These are phyloP conservation scores for Austroboletus eburneus DNA, from an alignment of 768 basidiomycete species.

Conservation along the genomic window DNA sequence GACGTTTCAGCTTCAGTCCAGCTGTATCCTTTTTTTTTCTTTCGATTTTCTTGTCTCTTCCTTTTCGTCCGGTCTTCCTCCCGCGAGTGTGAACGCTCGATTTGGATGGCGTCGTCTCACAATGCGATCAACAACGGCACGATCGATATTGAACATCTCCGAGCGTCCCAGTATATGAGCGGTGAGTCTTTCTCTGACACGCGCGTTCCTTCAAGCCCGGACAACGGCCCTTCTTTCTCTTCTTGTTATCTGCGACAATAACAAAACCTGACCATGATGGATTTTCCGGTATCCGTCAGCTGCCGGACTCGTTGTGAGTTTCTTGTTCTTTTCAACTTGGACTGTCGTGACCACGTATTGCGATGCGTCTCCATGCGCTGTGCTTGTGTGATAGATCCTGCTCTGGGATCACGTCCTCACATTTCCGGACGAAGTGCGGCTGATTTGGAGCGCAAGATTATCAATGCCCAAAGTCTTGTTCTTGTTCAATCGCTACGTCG, in stretches of 20 bases:
- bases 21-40: neutral
- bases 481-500: constrained; percentile 32
- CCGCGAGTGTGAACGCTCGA: neutral
- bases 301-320: constrained; percentile 24
- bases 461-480: constrained; percentile 32
- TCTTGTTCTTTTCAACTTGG: neutral
- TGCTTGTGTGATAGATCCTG: constrained; percentile 20
- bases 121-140: neutral
- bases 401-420: constrained; percentile 35
- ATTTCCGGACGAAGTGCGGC: constrained; percentile 29
- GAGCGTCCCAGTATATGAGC: constrained; percentile 22
- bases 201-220: neutral
- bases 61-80: neutral
- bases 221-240: neutral
- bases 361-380: neutral
- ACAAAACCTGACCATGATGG: constrained; percentile 1
- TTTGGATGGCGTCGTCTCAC: constrained; percentile 6
- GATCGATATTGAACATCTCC: constrained; percentile 4
- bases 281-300: constrained; percentile 4
- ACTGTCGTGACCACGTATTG: neutral
- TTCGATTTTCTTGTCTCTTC: neutral
- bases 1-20: neutral
- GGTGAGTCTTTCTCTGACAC: constrained; percentile 13
- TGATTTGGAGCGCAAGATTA: constrained; percentile 29
- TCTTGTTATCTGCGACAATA: neutral